Conservation (phyloP, 2,329 filamentous ascomycete genomes). For the Fusarium begoniae region DNA sequence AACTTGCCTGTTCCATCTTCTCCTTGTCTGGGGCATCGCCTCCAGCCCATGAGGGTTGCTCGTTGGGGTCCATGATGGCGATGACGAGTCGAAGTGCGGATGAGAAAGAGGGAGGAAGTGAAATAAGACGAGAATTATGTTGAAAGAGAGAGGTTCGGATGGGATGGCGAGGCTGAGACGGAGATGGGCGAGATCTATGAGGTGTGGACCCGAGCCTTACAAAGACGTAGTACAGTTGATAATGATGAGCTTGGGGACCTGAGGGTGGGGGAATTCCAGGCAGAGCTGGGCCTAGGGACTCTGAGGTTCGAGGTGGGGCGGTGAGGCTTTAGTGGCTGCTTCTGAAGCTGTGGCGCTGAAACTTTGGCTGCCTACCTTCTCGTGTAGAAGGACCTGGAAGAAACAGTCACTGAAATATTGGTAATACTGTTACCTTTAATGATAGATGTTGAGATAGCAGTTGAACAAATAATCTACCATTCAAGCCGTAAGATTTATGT, state of each 20-base stretch:
- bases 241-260: slow-evolving; percentile 28
- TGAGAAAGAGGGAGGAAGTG: not conserved
- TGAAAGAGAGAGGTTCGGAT: not conserved
- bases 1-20: slow-evolving; percentile 65
- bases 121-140: slow-evolving; percentile 2
- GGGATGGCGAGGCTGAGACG: slow-evolving; percentile 30
- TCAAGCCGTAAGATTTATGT: not conserved
- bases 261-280: slow-evolving; percentile 28
- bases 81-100: not conserved
- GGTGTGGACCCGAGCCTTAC: slow-evolving; percentile 36
- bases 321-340: slow-evolving; percentile 38
- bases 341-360: slow-evolving; percentile 33
- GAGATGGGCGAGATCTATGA: slow-evolving; percentile 22
- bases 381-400: slow-evolving; percentile 28
- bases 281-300: slow-evolving; percentile 1
- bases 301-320: slow-evolving; percentile 32
- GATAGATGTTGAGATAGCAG: not conserved
- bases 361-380: not conserved
- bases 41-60: slow-evolving; percentile 51
- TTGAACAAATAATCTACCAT: not conserved
- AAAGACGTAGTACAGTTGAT: slow-evolving; percentile 11
- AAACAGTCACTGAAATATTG: not conserved
- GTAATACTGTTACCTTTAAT: not conserved
- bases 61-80: slow-evolving; percentile 56
- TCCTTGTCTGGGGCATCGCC: slow-evolving; percentile 66